phyloP scores from a whole-genome alignment of 2,329 filamentous ascomycete genomes.

The Lachnellula cervina region DNA sequence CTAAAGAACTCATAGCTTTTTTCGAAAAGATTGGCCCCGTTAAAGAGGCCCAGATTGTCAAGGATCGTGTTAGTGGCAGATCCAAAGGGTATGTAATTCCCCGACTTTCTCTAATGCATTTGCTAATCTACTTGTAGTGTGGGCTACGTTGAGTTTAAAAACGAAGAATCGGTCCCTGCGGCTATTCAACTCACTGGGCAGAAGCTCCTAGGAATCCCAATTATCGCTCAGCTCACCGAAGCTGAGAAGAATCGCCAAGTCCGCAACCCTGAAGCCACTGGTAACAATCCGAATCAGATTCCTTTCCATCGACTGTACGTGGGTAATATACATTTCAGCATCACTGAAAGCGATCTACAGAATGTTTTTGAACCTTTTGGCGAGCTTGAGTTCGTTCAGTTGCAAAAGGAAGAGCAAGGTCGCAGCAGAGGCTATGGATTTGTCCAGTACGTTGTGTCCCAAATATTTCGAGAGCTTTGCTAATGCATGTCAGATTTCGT shows the following conservation, averaged over 20 bases:
- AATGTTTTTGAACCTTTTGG: constrained; percentile 97
- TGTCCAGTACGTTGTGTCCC: constrained; percentile 78
- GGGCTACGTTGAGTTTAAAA: constrained; percentile 98
- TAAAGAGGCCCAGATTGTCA: constrained; percentile 97
- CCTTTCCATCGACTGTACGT: constrained; percentile 98
- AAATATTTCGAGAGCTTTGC: constrained; percentile 13
- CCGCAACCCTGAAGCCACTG: constrained; percentile 67
- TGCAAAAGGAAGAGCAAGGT: constrained; percentile 91
- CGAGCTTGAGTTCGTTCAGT: constrained; percentile 93
- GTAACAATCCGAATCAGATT: constrained; percentile 71
- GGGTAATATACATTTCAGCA: constrained; percentile 99
- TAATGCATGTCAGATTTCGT: constrained; percentile 64
- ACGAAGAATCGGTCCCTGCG: constrained; percentile 86
- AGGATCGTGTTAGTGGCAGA: constrained; percentile 91
- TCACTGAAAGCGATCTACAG: constrained; percentile 91
- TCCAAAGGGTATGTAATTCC: constrained; percentile 79
- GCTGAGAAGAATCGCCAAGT: constrained; percentile 99
- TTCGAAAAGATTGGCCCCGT: constrained; percentile 94
- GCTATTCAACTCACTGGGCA: constrained; percentile 98
- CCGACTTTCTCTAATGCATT: background rate
- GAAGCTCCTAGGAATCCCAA: constrained; percentile 95
- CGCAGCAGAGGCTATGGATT: constrained; percentile 96
- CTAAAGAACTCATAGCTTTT: constrained; percentile 87
- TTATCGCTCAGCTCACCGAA: constrained; percentile 97
- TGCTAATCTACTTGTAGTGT: constrained; percentile 58